Conservation (phyloP, 768 basidiomycete species). For the Collybia sp. region DNA sequence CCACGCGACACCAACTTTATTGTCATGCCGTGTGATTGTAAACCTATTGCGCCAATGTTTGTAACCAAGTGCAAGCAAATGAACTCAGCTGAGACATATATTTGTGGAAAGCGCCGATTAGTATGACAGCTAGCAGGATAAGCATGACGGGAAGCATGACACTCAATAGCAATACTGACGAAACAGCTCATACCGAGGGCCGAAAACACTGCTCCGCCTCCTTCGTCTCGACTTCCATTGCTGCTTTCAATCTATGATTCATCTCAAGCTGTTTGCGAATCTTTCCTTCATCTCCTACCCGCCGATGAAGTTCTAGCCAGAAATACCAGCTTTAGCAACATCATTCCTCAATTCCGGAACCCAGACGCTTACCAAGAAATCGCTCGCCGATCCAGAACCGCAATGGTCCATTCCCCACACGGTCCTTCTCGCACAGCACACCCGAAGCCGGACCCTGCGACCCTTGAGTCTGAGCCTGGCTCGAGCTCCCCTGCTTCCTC, state of each 20-base stretch:
- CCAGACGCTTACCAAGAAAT: constrained; percentile 45
- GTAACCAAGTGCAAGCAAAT: no score
- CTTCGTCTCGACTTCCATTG: no score
- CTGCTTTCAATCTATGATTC: constrained; percentile 23
- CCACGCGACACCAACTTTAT: no score
- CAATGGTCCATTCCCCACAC: constrained; percentile 58
- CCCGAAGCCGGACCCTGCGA: constrained; percentile 2
- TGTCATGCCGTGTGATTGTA: no score
- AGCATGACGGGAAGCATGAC: no score
- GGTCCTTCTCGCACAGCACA: constrained; percentile 16
- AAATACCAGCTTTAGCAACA: background rate
- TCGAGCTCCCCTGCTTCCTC: constrained; percentile 5
- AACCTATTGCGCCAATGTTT: no score
- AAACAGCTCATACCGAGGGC: no score
- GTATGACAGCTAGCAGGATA: no score
- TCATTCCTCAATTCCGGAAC: constrained; percentile 2
- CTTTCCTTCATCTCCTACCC: constrained; percentile 45
- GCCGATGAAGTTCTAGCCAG: constrained; percentile 49
- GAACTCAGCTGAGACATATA: no score
- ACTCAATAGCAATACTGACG: no score
- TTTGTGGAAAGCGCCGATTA: no score
- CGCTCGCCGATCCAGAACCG: constrained; percentile 73
- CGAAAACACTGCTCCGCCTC: no score
- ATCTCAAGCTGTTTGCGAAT: constrained; percentile 40
- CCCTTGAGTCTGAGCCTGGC: constrained; percentile 5